Evolutionary conservation across 2,329 filamentous ascomycete genomes (phyloP).

Genomic region (Apiospora sp.): DNA sequence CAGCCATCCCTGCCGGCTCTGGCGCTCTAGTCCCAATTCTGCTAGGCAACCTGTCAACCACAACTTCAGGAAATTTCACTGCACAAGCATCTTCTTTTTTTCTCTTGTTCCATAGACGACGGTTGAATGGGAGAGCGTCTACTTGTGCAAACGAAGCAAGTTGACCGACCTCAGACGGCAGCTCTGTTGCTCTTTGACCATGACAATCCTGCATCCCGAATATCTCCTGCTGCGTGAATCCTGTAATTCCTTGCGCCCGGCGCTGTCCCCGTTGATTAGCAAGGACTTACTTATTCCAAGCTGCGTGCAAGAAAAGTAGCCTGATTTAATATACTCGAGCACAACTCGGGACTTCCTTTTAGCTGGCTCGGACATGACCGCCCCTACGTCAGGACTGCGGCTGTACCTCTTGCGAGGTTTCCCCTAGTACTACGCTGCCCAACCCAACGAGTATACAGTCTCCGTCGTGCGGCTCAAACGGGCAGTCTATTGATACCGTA

Average conservation of each 20-base stretch:
- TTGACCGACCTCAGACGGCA: constrained; percentile 1
- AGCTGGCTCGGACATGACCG: constrained; percentile 18
- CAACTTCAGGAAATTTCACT: constrained; percentile 6
- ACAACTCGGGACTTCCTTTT: constrained; percentile 1
- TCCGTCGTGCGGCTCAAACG: constrained; percentile 17
- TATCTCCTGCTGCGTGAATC: not conserved
- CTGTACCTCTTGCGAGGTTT: constrained; percentile 16
- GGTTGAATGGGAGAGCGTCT: not conserved
- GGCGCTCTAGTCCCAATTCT: not conserved
- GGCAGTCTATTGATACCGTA: constrained; percentile 7
- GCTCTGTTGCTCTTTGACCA: not conserved
- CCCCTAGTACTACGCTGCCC: constrained; percentile 13
- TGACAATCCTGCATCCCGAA: not conserved
- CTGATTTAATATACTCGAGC: constrained; percentile 18
- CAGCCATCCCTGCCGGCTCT: not conserved
- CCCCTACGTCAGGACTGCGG: constrained; percentile 19
- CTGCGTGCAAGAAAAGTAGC: not conserved
- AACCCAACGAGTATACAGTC: not conserved
- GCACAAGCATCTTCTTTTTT: not conserved
- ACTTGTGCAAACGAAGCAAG: not conserved
- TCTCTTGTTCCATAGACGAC: not conserved
- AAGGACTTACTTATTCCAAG: constrained; percentile 5
- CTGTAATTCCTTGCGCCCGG: not conserved
- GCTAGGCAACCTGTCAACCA: constrained; percentile 11
- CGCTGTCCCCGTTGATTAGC: not conserved